Conservation (phyloP, 371 early-diverging fungal species). For the Mortierella sp. region DNA sequence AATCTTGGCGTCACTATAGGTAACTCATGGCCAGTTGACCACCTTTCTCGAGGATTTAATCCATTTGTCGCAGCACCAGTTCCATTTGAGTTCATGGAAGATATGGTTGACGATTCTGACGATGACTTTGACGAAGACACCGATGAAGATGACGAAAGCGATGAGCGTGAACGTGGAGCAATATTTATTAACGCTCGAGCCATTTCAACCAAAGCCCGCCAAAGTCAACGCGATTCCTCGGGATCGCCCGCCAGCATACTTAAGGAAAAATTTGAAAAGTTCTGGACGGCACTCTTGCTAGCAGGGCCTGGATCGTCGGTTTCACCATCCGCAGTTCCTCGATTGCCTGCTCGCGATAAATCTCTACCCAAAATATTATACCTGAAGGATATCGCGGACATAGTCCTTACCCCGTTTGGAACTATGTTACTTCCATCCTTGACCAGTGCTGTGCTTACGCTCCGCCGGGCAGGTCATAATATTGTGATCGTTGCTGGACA, state of each 20-base stretch:
- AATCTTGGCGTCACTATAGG: slow-evolving; percentile 16
- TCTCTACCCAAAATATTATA: slow-evolving; percentile 59
- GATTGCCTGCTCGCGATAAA: slow-evolving; percentile 3
- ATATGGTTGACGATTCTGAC: slow-evolving; percentile 21
- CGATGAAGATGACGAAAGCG: slow-evolving; percentile 35
- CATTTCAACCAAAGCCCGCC: slow-evolving; percentile 10
- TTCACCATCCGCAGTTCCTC: neutral
- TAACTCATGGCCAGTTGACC: slow-evolving; percentile 49
- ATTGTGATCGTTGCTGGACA: slow-evolving; percentile 62
- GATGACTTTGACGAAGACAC: slow-evolving; percentile 38
- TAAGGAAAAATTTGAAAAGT: slow-evolving; percentile 45
- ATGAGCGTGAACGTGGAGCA: slow-evolving; percentile 17
- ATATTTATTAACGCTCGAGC: slow-evolving; percentile 27
- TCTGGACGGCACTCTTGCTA: slow-evolving; percentile 48
- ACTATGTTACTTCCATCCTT: slow-evolving; percentile 59
- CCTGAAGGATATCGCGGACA: slow-evolving; percentile 63
- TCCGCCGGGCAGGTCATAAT: slow-evolving; percentile 62
- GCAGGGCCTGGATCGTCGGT: slow-evolving; percentile 17
- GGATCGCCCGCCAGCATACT: slow-evolving; percentile 9
- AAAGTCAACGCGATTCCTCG: neutral
- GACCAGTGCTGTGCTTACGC: slow-evolving; percentile 57
- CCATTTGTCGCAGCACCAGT: slow-evolving; percentile 41
- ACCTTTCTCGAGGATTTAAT: slow-evolving; percentile 46
- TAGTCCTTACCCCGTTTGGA: slow-evolving; percentile 59
- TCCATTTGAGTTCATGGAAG: slow-evolving; percentile 21